phyloP scores from a whole-genome alignment of 805 yeast species.

The Metschnikowia kofuensis region DNA sequence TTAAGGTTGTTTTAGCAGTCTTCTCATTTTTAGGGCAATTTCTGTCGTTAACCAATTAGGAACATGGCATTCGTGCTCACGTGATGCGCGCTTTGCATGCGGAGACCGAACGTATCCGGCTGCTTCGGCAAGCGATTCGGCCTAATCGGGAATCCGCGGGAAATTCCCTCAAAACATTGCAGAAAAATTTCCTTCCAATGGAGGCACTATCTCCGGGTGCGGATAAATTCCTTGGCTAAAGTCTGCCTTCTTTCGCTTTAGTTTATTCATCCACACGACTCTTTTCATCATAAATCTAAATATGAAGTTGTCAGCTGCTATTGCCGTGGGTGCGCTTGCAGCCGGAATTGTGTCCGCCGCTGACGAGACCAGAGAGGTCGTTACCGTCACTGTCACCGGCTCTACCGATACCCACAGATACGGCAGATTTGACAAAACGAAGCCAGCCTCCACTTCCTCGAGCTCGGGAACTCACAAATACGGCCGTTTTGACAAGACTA shows the following conservation, averaged over 20 bases:
- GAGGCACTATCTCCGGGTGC: neutral
- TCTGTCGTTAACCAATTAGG: no score
- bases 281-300: neutral
- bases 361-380: constrained; percentile 14
- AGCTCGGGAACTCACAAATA: constrained; percentile 44
- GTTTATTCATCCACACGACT: neutral
- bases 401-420: constrained; percentile 20
- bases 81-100: constrained; percentile 2
- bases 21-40: no score
- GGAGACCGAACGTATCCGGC: constrained; percentile 7
- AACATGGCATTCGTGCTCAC: neutral
- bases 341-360: constrained; percentile 16
- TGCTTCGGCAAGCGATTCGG: constrained; percentile 12
- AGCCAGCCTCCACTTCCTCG: constrained; percentile 10
- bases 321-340: constrained; percentile 17
- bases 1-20: no score
- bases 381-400: constrained; percentile 19
- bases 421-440: constrained; percentile 24
- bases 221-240: neutral
- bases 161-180: constrained; percentile 17
- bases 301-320: constrained; percentile 18
- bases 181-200: constrained; percentile 6
- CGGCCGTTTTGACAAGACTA: constrained; percentile 50
- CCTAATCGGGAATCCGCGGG: constrained; percentile 18
- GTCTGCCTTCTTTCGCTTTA: neutral